Base-by-base conservation (phyloP, 345 rosid genomes). In the Syzygium aromaticum region DNA sequence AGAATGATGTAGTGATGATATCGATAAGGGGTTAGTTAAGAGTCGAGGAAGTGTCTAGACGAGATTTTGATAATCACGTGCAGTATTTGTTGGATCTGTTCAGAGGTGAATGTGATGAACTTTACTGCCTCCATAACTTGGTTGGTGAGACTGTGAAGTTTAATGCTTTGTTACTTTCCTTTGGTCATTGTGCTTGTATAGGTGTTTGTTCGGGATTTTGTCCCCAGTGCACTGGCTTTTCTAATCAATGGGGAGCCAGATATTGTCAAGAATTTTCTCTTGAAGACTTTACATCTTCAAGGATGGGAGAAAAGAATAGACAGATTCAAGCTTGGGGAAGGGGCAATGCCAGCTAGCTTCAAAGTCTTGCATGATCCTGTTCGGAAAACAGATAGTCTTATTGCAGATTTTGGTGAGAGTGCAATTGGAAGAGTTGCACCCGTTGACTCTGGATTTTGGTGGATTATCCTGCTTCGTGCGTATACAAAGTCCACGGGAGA, bases 351-450 rank as follows among this genome's bases (percentile, higher is more conserved):
- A 21, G 98, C 98, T 52, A 95, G 98, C 89, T 96, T 95, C 86
- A 95, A 96, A 90, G 96, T 96, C 82, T 95, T 93, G 33, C 98
- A 95, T 57, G 94, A 95, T 89, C 98, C 98, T 78, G 86, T 84
- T 27, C 90, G 98, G 11, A 93, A 92, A 88, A 90, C 92, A 1
- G 98, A 96, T 63, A 89, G 95, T 21, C 89, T 96, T 83, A 63
- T 95, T 23, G 98, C 96, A 85, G 98, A 96, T 88, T 96, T 95
- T 88, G 97, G 97, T 56, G 98, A 94, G 93, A 94, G 94, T 82
- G 97, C 98, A 33, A 96, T 96, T 63, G 98, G 97, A 87, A 92
- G 98, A 56, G 98, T 96, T 87, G 98, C 98, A 77, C 96, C 98
- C 3, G 96, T 96, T 30, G 96, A 96, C 88, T 96, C 96, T 73